Evolutionary conservation across 202 grass and related monocot species (phyloP).

Genomic region (Schoenoplectus tabernaemontani): DNA sequence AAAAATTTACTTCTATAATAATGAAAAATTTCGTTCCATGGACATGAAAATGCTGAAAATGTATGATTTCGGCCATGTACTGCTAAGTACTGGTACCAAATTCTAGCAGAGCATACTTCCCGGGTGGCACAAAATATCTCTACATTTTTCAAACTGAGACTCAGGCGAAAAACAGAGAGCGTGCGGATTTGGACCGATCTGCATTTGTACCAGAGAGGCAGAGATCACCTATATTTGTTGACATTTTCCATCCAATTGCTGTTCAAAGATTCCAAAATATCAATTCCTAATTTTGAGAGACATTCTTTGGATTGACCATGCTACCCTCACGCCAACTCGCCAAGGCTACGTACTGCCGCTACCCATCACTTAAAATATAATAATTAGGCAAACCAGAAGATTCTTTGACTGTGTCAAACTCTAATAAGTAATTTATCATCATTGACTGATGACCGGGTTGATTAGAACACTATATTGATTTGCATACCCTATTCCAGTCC

Average conservation of each 20-base stretch:
- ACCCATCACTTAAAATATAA: neutral
- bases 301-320: slow-evolving; percentile 20
- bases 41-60: neutral
- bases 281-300: slow-evolving; percentile 13
- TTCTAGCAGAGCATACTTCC: neutral
- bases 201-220: neutral
- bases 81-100: neutral
- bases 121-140: neutral
- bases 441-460: neutral
- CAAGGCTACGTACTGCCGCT: neutral
- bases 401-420: slow-evolving; percentile 10
- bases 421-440: neutral
- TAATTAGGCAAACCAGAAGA: neutral
- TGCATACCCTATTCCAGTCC: neutral
- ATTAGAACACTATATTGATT: neutral
- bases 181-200: slow-evolving; percentile 4
- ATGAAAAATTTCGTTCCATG: neutral
- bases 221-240: slow-evolving; percentile 2
- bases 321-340: neutral
- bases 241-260: slow-evolving; percentile 15
- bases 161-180: slow-evolving; percentile 18
- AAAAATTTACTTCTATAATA: neutral
- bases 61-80: neutral
- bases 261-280: slow-evolving; percentile 15
- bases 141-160: neutral